These are phyloP conservation scores for Suillus paluster DNA, from an alignment of 768 basidiomycete species.

Conservation along the genomic window DNA sequence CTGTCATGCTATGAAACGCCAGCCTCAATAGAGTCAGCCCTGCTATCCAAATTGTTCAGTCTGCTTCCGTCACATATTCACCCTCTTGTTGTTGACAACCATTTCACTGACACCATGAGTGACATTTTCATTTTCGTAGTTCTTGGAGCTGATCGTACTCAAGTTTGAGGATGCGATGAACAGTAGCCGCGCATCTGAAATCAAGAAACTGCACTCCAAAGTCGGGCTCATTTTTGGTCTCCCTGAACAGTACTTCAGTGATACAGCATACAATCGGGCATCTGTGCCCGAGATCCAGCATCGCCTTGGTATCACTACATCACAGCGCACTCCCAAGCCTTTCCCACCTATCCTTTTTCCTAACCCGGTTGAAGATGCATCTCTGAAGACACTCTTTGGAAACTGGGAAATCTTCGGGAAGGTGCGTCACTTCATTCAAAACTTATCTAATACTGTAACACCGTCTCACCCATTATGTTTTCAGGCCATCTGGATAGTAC, in stretches of 20 bases:
- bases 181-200: neutral
- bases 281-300: neutral
- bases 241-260: constrained; percentile 2
- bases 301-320: neutral
- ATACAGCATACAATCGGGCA: neutral
- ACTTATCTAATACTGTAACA: neutral
- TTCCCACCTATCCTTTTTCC: constrained; percentile 7
- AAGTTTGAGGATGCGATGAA: constrained; percentile 1
- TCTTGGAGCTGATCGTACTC: neutral
- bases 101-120: neutral
- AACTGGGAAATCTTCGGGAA: constrained; percentile 3
- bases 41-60: neutral
- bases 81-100: neutral
- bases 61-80: neutral
- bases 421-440: neutral
- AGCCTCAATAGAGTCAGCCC: neutral
- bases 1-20: neutral
- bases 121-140: too few relatives aligned
- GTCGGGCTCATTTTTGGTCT: constrained; percentile 2
- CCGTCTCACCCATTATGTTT: neutral
- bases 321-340: neutral
- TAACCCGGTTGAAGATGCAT: neutral
- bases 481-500: neutral
- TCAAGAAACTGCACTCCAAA: constrained; percentile 1
- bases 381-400: neutral